A percentile compares a stretch with the other conserved stretches of the same genome.
phyloP scores from a whole-genome alignment of 1,139 yeast species.

The Tardiomyces blankii region DNA sequence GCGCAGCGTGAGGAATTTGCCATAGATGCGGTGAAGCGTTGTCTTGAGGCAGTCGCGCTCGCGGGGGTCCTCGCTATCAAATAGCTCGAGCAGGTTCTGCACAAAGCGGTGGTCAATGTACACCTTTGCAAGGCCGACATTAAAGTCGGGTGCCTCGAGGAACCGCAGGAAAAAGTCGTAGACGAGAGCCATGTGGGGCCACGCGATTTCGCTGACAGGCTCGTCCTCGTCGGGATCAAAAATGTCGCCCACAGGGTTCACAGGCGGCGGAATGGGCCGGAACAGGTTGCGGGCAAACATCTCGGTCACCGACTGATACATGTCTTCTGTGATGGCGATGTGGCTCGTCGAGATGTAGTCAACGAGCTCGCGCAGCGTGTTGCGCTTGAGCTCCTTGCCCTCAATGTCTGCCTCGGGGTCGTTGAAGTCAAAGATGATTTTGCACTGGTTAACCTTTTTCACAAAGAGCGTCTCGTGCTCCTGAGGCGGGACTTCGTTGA shows the following conservation, averaged over 20 bases:
- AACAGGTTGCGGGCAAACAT: constrained; percentile 87
- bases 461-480: constrained; percentile 75
- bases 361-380: constrained; percentile 77
- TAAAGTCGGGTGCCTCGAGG: constrained; percentile 90
- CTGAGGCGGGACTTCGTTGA: constrained; percentile 83
- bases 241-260: constrained; percentile 90
- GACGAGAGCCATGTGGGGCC: constrained; percentile 98
- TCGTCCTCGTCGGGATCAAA: constrained; percentile 99
- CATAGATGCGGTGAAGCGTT: constrained; percentile 89
- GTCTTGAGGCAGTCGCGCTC: constrained; percentile 94
- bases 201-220: constrained; percentile 89
- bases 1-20: constrained; percentile 83
- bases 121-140: constrained; percentile 86
- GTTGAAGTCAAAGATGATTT: constrained; percentile 82
- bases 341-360: constrained; percentile 77
- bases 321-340: constrained; percentile 72
- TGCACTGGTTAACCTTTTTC: constrained; percentile 89
- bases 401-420: constrained; percentile 88
- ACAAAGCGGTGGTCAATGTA: constrained; percentile 89
- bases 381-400: constrained; percentile 85
- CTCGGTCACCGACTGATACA: constrained; percentile 77
- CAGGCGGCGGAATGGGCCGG: constrained; percentile 97
- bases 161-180: constrained; percentile 90
- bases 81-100: constrained; percentile 66
- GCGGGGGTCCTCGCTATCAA: constrained; percentile 93